phyloP scores from a whole-genome alignment of 768 basidiomycete species.

The Plicaturopsis crispa region DNA sequence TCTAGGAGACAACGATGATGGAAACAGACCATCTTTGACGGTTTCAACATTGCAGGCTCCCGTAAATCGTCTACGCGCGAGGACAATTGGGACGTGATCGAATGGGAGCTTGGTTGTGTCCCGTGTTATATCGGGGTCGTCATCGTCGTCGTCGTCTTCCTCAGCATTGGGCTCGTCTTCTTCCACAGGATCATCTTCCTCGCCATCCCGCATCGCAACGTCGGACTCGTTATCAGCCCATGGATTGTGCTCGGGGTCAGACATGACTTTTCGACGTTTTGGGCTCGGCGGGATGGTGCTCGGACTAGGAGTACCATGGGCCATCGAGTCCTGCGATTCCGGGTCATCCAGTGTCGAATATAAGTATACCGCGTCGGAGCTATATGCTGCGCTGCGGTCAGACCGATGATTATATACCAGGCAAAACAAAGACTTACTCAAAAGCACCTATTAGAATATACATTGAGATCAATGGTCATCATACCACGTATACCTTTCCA shows the following conservation, averaged over 20 bases:
- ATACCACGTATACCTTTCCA: too few relatives aligned
- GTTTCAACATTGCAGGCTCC: slow-evolving; percentile 79
- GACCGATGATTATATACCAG: slow-evolving; percentile 5
- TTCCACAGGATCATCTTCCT: slow-evolving; percentile 17
- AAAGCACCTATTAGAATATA: slow-evolving; percentile 51
- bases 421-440: slow-evolving; percentile 38
- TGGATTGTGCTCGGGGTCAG: slow-evolving; percentile 10
- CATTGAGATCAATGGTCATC: too few relatives aligned
- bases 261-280: slow-evolving; percentile 13
- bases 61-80: slow-evolving; percentile 54
- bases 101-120: slow-evolving; percentile 18
- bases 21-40: slow-evolving; percentile 74
- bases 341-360: slow-evolving; percentile 69
- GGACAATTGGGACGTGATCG: slow-evolving; percentile 44
- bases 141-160: slow-evolving; percentile 25
- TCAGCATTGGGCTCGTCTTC: slow-evolving; percentile 22
- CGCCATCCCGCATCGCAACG: slow-evolving; percentile 21
- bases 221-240: slow-evolving; percentile 18
- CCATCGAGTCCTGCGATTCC: too few relatives aligned
- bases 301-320: too few relatives aligned
- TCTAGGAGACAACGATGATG: neutral
- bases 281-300: slow-evolving; percentile 23
- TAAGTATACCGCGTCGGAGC: slow-evolving; percentile 62
- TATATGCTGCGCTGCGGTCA: slow-evolving; percentile 46
- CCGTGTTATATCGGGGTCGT: slow-evolving; percentile 17